A percentile compares a stretch with the other conserved stretches of the same genome.
These are phyloP conservation scores for Artemisia annua DNA, from an alignment of 129 eudicot genomes.

Conservation along the genomic window DNA sequence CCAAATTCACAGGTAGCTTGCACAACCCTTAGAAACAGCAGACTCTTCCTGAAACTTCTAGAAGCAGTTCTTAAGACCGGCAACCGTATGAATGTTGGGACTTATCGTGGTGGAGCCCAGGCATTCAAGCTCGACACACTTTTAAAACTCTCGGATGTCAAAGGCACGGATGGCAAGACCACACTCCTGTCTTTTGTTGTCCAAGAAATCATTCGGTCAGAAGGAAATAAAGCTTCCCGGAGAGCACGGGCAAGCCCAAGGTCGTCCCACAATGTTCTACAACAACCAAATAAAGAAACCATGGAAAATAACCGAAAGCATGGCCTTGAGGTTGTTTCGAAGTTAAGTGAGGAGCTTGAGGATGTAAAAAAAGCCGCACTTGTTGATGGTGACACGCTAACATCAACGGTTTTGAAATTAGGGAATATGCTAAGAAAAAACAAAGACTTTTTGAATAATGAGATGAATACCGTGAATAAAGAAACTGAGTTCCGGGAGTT, in stretches of 20 bases:
- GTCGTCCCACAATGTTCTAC: slow-evolving; percentile 45
- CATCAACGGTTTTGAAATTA: slow-evolving; percentile 46
- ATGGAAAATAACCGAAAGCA: slow-evolving; percentile 43
- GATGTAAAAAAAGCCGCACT: slow-evolving; percentile 76
- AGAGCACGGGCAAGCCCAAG: slow-evolving; percentile 38
- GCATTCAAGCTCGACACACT: slow-evolving; percentile 95
- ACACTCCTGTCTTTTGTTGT: slow-evolving; percentile 85
- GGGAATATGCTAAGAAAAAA: slow-evolving; percentile 37
- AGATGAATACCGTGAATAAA: slow-evolving; percentile 41
- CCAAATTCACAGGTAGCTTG: slow-evolving; percentile 59
- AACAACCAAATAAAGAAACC: slow-evolving; percentile 38
- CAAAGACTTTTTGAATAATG: slow-evolving; percentile 45
- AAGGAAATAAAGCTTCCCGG: slow-evolving; percentile 68
- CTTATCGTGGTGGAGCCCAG: slow-evolving; percentile 88
- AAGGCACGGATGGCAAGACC: slow-evolving; percentile 88
- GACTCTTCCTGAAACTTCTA: slow-evolving; percentile 79
- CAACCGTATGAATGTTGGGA: slow-evolving; percentile 91
- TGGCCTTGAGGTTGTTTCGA: slow-evolving; percentile 70
- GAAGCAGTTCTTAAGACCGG: slow-evolving; percentile 98
- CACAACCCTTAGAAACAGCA: slow-evolving; percentile 60
- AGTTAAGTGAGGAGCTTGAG: slow-evolving; percentile 57
- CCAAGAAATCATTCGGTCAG: slow-evolving; percentile 78
- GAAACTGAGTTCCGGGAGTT: slow-evolving; percentile 35
- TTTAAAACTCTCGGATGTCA: slow-evolving; percentile 75
- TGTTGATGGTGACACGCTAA: slow-evolving; percentile 58